Conservation (phyloP, 768 basidiomycete species). For the Termitomyces sp. region DNA sequence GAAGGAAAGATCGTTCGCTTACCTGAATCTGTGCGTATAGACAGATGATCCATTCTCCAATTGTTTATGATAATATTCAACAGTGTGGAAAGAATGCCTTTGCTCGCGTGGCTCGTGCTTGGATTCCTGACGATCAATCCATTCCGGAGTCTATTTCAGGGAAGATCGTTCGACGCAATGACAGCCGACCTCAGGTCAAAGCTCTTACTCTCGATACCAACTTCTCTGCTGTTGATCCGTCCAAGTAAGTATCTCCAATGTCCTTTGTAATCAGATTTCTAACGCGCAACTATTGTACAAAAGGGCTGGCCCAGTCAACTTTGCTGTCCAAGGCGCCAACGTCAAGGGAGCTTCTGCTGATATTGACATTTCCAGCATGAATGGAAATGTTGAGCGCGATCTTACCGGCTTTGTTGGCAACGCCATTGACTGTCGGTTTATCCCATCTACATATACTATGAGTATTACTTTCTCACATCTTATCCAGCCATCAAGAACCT, state of each 20-base stretch:
- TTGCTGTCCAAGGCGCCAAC: slow-evolving; percentile 30
- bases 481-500: slow-evolving; percentile 21
- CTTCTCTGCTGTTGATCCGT: slow-evolving; percentile 28
- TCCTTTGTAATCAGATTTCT: background rate
- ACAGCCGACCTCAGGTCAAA: slow-evolving; percentile 31
- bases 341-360: slow-evolving; percentile 27
- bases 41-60: background rate
- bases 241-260: slow-evolving; percentile 16
- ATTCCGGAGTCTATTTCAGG: slow-evolving; percentile 30
- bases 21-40: slow-evolving; percentile 35
- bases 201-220: slow-evolving; percentile 40
- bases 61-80: background rate
- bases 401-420: slow-evolving; percentile 25
- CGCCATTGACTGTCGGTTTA: slow-evolving; percentile 25
- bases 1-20: slow-evolving; percentile 52
- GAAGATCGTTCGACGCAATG: slow-evolving; percentile 31
- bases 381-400: slow-evolving; percentile 24
- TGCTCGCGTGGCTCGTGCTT: slow-evolving; percentile 39
- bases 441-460: background rate
- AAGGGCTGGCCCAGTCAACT: slow-evolving; percentile 28
- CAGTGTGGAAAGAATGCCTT: slow-evolving; percentile 41
- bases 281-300: background rate
- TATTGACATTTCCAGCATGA: slow-evolving; percentile 20
- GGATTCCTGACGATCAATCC: slow-evolving; percentile 41
- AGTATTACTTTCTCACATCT: background rate